These are phyloP conservation scores for Claviceps digitariae DNA, from an alignment of 2,329 filamentous ascomycete genomes.

Conservation along the genomic window DNA sequence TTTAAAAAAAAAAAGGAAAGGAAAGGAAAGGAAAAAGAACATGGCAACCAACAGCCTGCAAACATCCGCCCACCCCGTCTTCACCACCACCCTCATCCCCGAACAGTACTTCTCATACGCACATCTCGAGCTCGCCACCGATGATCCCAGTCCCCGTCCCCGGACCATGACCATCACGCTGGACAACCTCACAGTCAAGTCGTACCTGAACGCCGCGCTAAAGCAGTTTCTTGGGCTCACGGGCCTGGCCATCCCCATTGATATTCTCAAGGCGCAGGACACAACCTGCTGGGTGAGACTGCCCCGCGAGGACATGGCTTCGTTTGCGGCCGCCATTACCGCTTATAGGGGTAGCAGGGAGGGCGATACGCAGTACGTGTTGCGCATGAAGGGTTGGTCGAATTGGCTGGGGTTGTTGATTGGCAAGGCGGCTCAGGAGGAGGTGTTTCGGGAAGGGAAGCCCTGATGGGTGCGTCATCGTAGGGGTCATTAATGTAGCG, in stretches of 20 bases:
- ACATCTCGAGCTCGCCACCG: constrained; percentile 35
- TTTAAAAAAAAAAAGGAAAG: neutral
- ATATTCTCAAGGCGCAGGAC: constrained; percentile 50
- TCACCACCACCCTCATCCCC: constrained; percentile 36
- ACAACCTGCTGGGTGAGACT: constrained; percentile 50
- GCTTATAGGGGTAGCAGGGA: constrained; percentile 43
- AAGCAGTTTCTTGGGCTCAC: constrained; percentile 56
- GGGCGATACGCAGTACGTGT: constrained; percentile 30
- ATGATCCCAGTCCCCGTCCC: too few relatives aligned
- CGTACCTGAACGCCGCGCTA: constrained; percentile 50
- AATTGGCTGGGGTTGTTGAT: constrained; percentile 51
- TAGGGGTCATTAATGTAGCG: too few relatives aligned
- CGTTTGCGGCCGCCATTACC: constrained; percentile 50
- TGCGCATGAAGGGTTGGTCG: constrained; percentile 43
- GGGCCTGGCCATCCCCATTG: constrained; percentile 53
- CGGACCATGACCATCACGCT: constrained; percentile 19
- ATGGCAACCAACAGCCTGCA: constrained; percentile 15
- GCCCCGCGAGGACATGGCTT: constrained; percentile 44
- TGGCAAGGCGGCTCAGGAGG: constrained; percentile 25
- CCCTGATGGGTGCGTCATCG: too few relatives aligned
- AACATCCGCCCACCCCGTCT: constrained; percentile 35
- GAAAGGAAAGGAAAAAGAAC: too few relatives aligned
- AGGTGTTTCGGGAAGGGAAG: constrained; percentile 32
- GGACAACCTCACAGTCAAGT: constrained; percentile 48
- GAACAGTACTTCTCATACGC: constrained; percentile 41